Conservation (phyloP, 106 monocot genomes). For the Dendrobium catenatum region DNA sequence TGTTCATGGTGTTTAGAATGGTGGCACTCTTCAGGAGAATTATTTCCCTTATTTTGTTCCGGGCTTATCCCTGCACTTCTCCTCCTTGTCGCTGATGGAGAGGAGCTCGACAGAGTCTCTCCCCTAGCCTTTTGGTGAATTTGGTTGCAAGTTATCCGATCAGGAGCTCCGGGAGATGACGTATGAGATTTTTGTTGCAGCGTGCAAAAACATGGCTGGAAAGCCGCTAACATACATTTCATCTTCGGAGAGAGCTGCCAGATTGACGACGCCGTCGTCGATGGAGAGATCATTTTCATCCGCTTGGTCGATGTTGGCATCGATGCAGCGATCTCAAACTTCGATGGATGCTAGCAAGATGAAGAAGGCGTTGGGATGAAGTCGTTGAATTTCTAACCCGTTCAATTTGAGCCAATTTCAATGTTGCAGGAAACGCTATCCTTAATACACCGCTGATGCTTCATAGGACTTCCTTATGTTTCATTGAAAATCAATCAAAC, state of each 20-base stretch:
- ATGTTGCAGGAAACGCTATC: no score
- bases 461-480: no score
- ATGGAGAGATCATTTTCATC: neutral
- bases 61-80: no score
- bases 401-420: no score
- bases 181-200: constrained; percentile 62
- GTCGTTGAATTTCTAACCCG: constrained; percentile 12
- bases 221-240: constrained; percentile 56
- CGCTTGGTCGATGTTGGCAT: no score
- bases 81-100: no score
- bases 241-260: constrained; percentile 18
- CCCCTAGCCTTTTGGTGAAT: constrained; percentile 39
- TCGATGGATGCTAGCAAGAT: constrained; percentile 48
- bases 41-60: no score
- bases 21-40: no score
- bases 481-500: no score
- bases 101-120: constrained; percentile 5
- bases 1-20: no score
- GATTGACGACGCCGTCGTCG: constrained; percentile 6
- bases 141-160: constrained; percentile 27
- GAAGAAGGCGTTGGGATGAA: constrained; percentile 83
- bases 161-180: constrained; percentile 46
- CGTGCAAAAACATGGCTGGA: constrained; percentile 41
- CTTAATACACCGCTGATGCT: no score
- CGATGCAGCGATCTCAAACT: no score